A percentile compares a stretch with the other conserved stretches of the same genome.
phyloP scores from a whole-genome alignment of 1,139 yeast species.

The Yamadazyma dushanensis region DNA sequence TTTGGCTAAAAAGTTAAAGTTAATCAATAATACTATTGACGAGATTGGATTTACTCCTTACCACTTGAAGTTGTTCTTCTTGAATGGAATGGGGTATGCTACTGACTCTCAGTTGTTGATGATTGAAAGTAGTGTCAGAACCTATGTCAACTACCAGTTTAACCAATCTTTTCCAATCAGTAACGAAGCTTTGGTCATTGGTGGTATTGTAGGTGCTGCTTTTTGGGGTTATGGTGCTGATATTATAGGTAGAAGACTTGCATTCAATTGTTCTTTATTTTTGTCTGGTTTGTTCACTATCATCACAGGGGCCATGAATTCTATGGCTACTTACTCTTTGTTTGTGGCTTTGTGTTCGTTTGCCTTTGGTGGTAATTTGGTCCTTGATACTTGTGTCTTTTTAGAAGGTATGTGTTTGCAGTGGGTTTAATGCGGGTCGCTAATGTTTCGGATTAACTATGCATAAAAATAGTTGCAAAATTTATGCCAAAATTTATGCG shows the following conservation, averaged over 20 bases:
- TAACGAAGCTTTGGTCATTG: slow-evolving; percentile 32
- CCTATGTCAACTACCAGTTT: slow-evolving; percentile 44
- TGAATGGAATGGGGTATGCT: slow-evolving; percentile 65
- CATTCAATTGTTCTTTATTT: slow-evolving; percentile 55
- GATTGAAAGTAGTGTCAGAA: slow-evolving; percentile 38
- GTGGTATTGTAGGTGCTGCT: slow-evolving; percentile 56
- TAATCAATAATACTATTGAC: slow-evolving; percentile 34
- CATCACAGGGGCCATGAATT: slow-evolving; percentile 52
- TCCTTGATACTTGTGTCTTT: slow-evolving; percentile 59
- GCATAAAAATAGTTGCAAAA: background rate
- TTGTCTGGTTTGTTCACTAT: slow-evolving; percentile 52
- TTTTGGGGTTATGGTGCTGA: slow-evolving; percentile 63
- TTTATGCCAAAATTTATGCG: background rate
- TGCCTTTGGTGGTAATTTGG: slow-evolving; percentile 62
- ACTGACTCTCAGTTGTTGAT: slow-evolving; percentile 59
- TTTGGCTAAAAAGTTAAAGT: slow-evolving; percentile 26
- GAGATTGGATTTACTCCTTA: slow-evolving; percentile 39
- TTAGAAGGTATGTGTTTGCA: slow-evolving; percentile 37
- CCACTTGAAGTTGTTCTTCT: slow-evolving; percentile 36
- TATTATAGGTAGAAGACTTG: slow-evolving; percentile 55
- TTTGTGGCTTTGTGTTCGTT: slow-evolving; percentile 47
- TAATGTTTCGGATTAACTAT: background rate
- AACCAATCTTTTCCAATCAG: slow-evolving; percentile 33
- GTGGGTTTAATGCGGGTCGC: slow-evolving; percentile 1
- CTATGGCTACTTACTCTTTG: slow-evolving; percentile 49